Evolutionary conservation across 2,329 filamentous ascomycete genomes (phyloP).

Genomic region (Trichoderma koningii): DNA sequence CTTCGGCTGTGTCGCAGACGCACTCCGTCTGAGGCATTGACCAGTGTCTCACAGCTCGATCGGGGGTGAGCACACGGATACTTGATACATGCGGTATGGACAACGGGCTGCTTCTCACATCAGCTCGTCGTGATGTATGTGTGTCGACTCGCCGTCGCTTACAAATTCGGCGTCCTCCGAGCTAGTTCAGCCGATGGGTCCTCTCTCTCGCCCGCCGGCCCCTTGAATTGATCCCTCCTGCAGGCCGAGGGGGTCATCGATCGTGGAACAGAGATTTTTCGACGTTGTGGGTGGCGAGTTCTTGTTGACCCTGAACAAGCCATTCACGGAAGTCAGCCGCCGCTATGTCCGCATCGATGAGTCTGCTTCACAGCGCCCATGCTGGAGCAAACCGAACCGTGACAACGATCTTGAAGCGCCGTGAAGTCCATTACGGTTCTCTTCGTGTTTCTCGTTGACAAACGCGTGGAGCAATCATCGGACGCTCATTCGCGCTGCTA

Average conservation of each 20-base stretch:
- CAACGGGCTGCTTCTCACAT: background rate
- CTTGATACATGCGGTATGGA: no score
- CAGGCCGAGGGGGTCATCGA: background rate
- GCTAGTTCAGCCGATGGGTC: conserved; percentile 3
- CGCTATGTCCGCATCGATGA: background rate
- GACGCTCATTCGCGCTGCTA: background rate
- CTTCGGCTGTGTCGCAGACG: background rate
- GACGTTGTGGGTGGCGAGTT: background rate
- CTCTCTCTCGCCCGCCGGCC: background rate
- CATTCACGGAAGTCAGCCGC: background rate
- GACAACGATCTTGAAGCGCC: background rate
- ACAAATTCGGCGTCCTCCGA: conserved; percentile 16
- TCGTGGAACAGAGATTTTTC: background rate
- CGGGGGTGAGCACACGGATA: no score
- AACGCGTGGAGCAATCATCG: conserved; percentile 12
- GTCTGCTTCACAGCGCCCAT: background rate
- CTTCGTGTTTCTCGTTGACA: background rate
- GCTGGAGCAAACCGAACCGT: background rate
- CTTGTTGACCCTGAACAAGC: background rate
- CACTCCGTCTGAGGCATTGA: background rate
- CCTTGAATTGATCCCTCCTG: background rate
- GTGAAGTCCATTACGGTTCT: background rate
- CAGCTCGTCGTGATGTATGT: background rate
- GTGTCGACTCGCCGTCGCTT: background rate
- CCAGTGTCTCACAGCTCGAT: background rate